Percentiles rank a stretch among this genome's conserved stretches.
phyloP scores from a whole-genome alignment of 2,329 filamentous ascomycete genomes.

The Cryoendolithus antarcticus region DNA sequence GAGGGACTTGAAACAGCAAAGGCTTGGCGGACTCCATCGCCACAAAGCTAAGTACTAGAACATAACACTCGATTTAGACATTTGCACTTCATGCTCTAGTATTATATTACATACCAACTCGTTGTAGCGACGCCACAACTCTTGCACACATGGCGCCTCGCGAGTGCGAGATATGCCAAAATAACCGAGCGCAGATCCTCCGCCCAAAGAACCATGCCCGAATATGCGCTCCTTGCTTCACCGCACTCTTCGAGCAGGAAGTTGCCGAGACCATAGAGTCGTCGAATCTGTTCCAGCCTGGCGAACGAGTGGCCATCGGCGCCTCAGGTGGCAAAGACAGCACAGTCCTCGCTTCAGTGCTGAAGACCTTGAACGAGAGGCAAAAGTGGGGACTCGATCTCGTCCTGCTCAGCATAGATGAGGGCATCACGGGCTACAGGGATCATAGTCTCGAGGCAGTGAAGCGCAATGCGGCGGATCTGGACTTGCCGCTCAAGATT shows the following conservation, averaged over 20 bases:
- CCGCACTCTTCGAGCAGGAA: slow-evolving; percentile 78
- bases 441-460: slow-evolving; percentile 95
- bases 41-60: too few relatives aligned
- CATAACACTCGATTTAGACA: too few relatives aligned
- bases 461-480: slow-evolving; percentile 82
- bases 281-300: slow-evolving; percentile 66
- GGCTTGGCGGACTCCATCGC: too few relatives aligned
- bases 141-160: slow-evolving; percentile 55
- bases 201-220: slow-evolving; percentile 91
- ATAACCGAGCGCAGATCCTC: slow-evolving; percentile 72
- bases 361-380: slow-evolving; percentile 88
- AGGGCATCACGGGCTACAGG: slow-evolving; percentile 92
- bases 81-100: too few relatives aligned
- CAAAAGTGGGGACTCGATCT: slow-evolving; percentile 78
- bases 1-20: too few relatives aligned
- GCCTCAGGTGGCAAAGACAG: slow-evolving; percentile 96
- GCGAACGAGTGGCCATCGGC: slow-evolving; percentile 84
- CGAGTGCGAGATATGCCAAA: slow-evolving; percentile 63
- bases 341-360: slow-evolving; percentile 83
- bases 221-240: slow-evolving; percentile 81
- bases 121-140: too few relatives aligned
- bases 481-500: slow-evolving; percentile 82
- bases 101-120: too few relatives aligned
- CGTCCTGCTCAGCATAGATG: slow-evolving; percentile 81
- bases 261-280: slow-evolving; percentile 83